Evolutionary conservation across 768 basidiomycete genomes (phyloP), one percentile per base, ranked within the genome.

Genomic region (Scleroderma bovista): DNA sequence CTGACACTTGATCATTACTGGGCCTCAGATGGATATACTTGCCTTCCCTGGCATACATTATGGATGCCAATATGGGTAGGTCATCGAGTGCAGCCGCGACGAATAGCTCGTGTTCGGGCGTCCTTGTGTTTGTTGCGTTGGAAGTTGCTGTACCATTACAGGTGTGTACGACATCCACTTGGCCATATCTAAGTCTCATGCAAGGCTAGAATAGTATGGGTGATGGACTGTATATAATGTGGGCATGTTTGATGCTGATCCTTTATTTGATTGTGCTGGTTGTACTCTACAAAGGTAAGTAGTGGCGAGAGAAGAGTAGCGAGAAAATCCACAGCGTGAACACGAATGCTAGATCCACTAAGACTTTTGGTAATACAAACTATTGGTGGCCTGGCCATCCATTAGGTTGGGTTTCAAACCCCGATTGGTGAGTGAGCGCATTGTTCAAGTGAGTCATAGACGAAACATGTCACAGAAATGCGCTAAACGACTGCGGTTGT

Each of bases 41-140:
- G 1, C 82, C 79, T 39, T 83, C 86, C 0, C 70, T 96, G 31
- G 84, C 93, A 0, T 94, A 93, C 60, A 79, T 94, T 31, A 90
- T 93, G 3, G 93, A 96, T 60, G 81, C 90, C 9, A 96, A 94
- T 57, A 72, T 74, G 2, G 93, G 93, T 7, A 78, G 83, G 13
- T 88, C 88, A 0, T 85, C 88, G 0, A 81, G 80, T 2, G 90
- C 88, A 0, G 78, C 82, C 7, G 89, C 92, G 0, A 69, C 76
- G 31, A 94, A 94, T 63, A 84, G 84, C 44, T 77, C 77, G 17
- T 85, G 88, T 64, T 78, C 92, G 23, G 89, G 92, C 0, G 13
- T 74, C 1, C 69, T 72, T 20, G 89, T 82, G 2, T 87, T 88
- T 60, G 58, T 88, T 13, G 81, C 81, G 1, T 79, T 79, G 0